These are phyloP conservation scores for Moricandia arvensis DNA, from an alignment of 345 rosid genomes.

Conservation along the genomic window DNA sequence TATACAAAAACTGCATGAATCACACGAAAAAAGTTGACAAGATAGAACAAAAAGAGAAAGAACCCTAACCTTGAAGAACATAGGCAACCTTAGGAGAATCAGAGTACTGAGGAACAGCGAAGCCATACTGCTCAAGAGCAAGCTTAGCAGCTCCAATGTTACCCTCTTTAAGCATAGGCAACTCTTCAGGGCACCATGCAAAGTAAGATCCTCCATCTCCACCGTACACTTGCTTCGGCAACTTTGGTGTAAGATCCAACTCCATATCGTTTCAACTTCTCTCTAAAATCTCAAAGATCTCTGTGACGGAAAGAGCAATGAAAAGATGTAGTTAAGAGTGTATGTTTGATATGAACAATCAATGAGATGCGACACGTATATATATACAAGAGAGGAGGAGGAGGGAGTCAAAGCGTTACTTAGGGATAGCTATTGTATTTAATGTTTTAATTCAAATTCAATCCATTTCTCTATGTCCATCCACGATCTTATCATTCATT, in stretches of 20 bases:
- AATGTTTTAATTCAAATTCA: neutral
- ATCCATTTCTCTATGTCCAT: constrained; percentile 2
- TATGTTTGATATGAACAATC: neutral
- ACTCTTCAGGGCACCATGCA: constrained; percentile 78
- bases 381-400: neutral
- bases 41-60: neutral
- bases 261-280: constrained; percentile 47
- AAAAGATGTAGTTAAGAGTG: neutral
- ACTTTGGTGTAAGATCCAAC: constrained; percentile 75
- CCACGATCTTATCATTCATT: constrained; percentile 8
- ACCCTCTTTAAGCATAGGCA: constrained; percentile 72
- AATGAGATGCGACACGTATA: constrained; percentile 4
- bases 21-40: neutral
- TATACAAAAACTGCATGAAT: neutral
- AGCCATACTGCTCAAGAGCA: constrained; percentile 68
- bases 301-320: neutral
- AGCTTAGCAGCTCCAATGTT: constrained; percentile 93
- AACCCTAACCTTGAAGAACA: constrained; percentile 75
- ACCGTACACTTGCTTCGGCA: constrained; percentile 64
- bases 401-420: neutral
- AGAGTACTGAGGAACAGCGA: constrained; percentile 83
- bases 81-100: constrained; percentile 90
- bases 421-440: constrained; percentile 1
- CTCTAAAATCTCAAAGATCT: neutral
- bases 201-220: constrained; percentile 75